Percentiles rank a stretch among this genome's conserved stretches.
Conservation (phyloP, 2,329 filamentous ascomycete species). For the Nemania bipapillata region DNA sequence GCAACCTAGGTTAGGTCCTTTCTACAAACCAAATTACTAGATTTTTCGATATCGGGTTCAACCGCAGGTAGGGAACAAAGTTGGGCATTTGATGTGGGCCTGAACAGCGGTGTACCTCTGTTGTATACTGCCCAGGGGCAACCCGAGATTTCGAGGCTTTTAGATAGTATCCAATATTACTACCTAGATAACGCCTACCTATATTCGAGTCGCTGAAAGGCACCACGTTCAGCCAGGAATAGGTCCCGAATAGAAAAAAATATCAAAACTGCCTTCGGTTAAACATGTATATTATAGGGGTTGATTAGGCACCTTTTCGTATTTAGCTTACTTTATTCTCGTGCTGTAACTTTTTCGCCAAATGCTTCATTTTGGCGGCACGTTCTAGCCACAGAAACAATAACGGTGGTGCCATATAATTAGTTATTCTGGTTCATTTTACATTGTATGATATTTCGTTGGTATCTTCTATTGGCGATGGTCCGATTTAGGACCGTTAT, state of each 20-base stretch:
- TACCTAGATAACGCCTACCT: not conserved
- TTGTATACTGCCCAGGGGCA: not conserved
- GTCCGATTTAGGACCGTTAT: not conserved
- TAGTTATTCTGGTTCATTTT: conserved; percentile 1
- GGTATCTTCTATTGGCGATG: not conserved
- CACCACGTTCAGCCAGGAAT: not conserved
- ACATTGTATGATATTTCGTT: conserved; percentile 5
- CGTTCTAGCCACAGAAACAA: conserved; percentile 12
- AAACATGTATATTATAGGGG: not conserved
- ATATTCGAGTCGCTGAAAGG: not conserved
- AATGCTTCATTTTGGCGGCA: not conserved
- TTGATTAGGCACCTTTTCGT: too few relatives aligned
- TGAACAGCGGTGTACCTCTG: conserved; percentile 30
- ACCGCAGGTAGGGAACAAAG: not conserved
- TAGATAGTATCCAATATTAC: not conserved
- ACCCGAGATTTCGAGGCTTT: not conserved
- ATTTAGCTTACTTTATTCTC: not conserved
- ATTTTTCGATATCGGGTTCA: not conserved
- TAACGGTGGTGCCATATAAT: conserved; percentile 4
- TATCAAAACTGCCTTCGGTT: not conserved
- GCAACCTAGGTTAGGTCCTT: not conserved
- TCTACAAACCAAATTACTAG: not conserved
- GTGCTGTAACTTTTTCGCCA: too few relatives aligned
- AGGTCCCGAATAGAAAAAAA: not conserved
- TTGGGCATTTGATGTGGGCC: conserved; percentile 17